phyloP scores from a whole-genome alignment of 2,329 filamentous ascomycete genomes.

The Xylariomycetidae sp. region DNA sequence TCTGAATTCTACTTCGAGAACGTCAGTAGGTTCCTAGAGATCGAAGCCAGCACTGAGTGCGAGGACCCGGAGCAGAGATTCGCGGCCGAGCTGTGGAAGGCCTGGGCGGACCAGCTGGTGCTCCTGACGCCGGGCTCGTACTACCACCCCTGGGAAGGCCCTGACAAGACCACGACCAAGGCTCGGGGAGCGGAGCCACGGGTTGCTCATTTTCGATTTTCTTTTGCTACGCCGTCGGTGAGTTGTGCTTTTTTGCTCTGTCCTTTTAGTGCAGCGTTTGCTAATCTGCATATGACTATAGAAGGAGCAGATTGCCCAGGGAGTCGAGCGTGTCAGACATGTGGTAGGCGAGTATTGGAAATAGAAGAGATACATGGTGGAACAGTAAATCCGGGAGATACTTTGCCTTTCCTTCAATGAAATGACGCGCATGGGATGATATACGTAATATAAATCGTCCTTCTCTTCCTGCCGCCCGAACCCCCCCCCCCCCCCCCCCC shows the following conservation, averaged over 20 bases:
- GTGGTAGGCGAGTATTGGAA: not conserved
- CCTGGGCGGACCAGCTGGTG: slow-evolving; percentile 14
- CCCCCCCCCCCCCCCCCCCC: too few species aligned
- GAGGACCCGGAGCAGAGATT: slow-evolving; percentile 20
- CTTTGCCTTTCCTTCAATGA: too few species aligned
- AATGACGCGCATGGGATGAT: too few species aligned
- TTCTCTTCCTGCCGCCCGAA: too few species aligned
- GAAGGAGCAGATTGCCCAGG: slow-evolving; percentile 12
- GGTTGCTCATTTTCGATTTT: slow-evolving; percentile 22
- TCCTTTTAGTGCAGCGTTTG: slow-evolving; percentile 15
- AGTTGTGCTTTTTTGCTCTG: slow-evolving; percentile 20
- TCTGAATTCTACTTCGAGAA: slow-evolving; percentile 23
- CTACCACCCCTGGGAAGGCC: slow-evolving; percentile 27
- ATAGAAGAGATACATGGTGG: not conserved
- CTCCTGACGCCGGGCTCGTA: slow-evolving; percentile 27
- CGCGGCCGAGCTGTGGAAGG: slow-evolving; percentile 13
- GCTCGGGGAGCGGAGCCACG: slow-evolving; percentile 17
- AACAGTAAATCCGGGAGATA: too few species aligned
- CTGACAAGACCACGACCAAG: slow-evolving; percentile 18
- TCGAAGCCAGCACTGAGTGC: slow-evolving; percentile 12
- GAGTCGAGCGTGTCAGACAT: slow-evolving; percentile 6
- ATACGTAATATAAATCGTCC: too few species aligned
- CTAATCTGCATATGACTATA: slow-evolving; percentile 4
- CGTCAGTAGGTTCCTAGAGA: slow-evolving; percentile 10
- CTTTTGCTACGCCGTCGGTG: slow-evolving; percentile 25